Evolutionary conservation across 75 land plant species (phyloP), one percentile per base, ranked within the genome.

Genomic region (Cunninghamia lanceolata): DNA sequence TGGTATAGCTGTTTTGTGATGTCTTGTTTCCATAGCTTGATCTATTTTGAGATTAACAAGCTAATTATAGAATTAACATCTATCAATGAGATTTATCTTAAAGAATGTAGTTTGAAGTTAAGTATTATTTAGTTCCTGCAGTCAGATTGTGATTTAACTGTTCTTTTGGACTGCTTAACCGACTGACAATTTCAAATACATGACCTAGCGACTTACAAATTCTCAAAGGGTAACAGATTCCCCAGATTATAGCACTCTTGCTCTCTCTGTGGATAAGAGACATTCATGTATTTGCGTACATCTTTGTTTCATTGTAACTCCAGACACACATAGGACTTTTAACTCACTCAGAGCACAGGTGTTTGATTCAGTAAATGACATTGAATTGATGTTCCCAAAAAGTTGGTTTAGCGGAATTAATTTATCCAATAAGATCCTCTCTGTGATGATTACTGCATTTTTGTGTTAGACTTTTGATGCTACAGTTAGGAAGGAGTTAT

Each of bases 1-100:
- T 80, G 82, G 82, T 80, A 80, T 80, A 25, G 82, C 32, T 43
- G 32, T 80, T 80, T 45, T 80, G 82, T 80, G 45, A 45, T 45
- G 14, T 80, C 30, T 80, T 80, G 9, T 79, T 80, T 80, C 1
- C 15, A 80, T 45, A 45, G 15, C 46, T 45, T 30, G 82, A 25
- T 43, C 21, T 80, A 28, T 80, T n/a, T 42, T 45, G 50, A 79
- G 47, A 79, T 79, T 45, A n/a, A 80, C 50, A 45, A 80, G 39
- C 46, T 80, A 77, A 19, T 10, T 2, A 40, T 8, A 19, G 42
- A 38, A 77, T 16, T 39, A 19, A 17, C 45, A 21, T 80, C 30
- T 80, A 43, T n/a, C 45, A 28, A 80, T 80, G 47, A 38, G 9
- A 77, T 77, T 77, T 77, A 77, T 21, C 80, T 21, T 39, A 25